Conservation (phyloP, 225 moss, liverwort and hornwort species). For the Sphagnum contortum region DNA sequence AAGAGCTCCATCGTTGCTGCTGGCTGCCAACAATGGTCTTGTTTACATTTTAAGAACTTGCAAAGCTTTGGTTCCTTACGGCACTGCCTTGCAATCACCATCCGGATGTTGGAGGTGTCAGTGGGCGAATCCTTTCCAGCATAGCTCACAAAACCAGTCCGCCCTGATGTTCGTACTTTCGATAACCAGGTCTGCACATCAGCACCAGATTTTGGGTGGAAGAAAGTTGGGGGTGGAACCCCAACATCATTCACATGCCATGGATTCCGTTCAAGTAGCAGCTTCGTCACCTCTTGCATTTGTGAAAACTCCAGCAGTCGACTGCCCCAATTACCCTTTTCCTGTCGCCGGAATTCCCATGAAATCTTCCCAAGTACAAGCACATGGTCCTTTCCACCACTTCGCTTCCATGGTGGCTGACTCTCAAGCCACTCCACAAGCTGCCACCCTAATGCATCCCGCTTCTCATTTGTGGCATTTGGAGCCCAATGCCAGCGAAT, state of each 20-base stretch:
- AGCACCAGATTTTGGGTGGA: conserved; percentile 69
- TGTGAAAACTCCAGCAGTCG: conserved; percentile 48
- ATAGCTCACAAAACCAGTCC: conserved; percentile 69
- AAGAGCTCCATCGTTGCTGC: conserved; percentile 60
- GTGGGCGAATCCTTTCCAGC: conserved; percentile 85
- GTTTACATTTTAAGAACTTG: conserved; percentile 57
- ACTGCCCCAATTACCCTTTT: conserved; percentile 64
- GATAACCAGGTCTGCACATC: conserved; percentile 59
- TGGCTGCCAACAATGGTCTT: conserved; percentile 53
- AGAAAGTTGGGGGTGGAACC: conserved; percentile 85
- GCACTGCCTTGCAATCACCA: conserved; percentile 66
- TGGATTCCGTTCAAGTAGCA: conserved; percentile 85
- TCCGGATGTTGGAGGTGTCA: conserved; percentile 62
- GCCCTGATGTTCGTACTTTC: conserved; percentile 26
- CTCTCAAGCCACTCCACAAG: conserved; percentile 66
- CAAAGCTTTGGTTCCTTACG: conserved; percentile 46
- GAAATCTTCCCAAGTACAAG: conserved; percentile 83
- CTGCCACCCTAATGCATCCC: conserved; percentile 60
- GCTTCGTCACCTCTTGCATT: conserved; percentile 58
- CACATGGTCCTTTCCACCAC: conserved; percentile 62
- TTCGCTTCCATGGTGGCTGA: conserved; percentile 65
- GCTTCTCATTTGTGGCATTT: conserved; percentile 53
- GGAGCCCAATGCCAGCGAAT: conserved; percentile 82
- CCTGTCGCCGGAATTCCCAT: conserved; percentile 79
- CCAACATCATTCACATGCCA: conserved; percentile 86